Base-by-base conservation (phyloP, 371 early-diverging fungal genomes). In the Mucor indicus region DNA sequence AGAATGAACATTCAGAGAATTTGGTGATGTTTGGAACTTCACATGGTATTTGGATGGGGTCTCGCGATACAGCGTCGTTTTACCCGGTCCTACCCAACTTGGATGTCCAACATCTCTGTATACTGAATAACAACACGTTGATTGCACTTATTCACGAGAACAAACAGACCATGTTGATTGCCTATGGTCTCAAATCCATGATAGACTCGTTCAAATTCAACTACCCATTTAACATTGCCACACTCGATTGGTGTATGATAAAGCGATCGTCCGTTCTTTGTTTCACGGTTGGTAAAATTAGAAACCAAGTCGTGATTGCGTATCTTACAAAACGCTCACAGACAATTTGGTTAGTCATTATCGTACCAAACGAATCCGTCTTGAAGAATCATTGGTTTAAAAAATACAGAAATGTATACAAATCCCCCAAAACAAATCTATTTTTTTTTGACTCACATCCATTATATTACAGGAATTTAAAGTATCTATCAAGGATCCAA, bases 21-120 rank as follows among this genome's bases (percentile, higher is more conserved):
- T 30, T 53, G 6, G 29, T 60, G 5, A 42, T 19, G 2, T 15
- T 54, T 24, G 60, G 71, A 1, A 63, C 67, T 0, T 60, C 55
- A 29, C 27, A 33, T 23, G 67, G 71, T 1, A 16, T 71, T 10
- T 71, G 60, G 62, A 40, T 64, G 3, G 62, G 56, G 1, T 47
- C 57, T 7, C 29, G 39, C 7, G 61, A 64, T 11, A 44, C 50
- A 5, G 29, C 20, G 10, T 43, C 50, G 0, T 54, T 52, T 20
- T 30, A 33, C 7, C 43, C 59, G 3, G 60, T 54, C 0, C 17
- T 71, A 12, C 44, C 54, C 2, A 47, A 50, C 9, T 45, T 48
- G 7, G 52, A 61, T 9, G 57, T 57, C 13, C 56, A 49, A 9
- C 55, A 60, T n/a, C 3, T 71, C 7, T 45, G 55, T 7, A 46